Conservation (phyloP, 83 land plant species). For the Picea abies region DNA sequence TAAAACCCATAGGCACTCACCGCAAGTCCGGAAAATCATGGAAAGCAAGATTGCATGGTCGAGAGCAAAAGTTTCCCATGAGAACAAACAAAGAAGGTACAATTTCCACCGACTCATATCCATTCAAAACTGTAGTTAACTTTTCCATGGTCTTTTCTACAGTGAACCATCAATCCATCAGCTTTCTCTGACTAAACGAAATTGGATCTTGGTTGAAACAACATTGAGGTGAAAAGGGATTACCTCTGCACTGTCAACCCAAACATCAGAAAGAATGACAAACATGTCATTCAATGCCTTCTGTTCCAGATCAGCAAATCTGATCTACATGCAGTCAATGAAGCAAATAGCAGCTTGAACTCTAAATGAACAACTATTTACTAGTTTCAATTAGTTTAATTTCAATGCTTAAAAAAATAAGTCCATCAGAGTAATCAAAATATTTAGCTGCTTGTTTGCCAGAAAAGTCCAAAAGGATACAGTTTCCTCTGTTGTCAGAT, state of each 20-base stretch:
- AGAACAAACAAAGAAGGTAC: constrained; percentile 95
- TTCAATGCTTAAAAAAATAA: not conserved
- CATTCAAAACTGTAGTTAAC: constrained; percentile 77
- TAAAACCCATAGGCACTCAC: constrained; percentile 30
- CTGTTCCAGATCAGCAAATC: constrained; percentile 71
- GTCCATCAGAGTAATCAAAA: constrained; percentile 1
- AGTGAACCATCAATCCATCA: constrained; percentile 27
- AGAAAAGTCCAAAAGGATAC: constrained; percentile 49
- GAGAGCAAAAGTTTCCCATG: constrained; percentile 98
- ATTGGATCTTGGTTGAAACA: not conserved
- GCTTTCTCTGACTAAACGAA: not conserved
- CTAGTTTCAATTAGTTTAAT: not conserved
- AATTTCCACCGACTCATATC: constrained; percentile 84
- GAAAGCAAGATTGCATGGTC: constrained; percentile 90
- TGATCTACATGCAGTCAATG: constrained; percentile 41
- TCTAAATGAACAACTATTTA: not conserved
- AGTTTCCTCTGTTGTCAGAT: constrained; percentile 61
- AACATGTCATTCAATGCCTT: constrained; percentile 96
- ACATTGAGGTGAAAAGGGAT: constrained; percentile 4
- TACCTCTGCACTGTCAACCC: constrained; percentile 89
- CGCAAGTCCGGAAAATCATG: constrained; percentile 74
- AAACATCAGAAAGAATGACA: constrained; percentile 94
- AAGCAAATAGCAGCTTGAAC: constrained; percentile 6
- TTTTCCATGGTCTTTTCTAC: constrained; percentile 82
- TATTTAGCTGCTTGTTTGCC: not conserved